These are phyloP conservation scores for Colletotrichum sp. DNA, from an alignment of 2,329 filamentous ascomycete genomes.

Conservation along the genomic window DNA sequence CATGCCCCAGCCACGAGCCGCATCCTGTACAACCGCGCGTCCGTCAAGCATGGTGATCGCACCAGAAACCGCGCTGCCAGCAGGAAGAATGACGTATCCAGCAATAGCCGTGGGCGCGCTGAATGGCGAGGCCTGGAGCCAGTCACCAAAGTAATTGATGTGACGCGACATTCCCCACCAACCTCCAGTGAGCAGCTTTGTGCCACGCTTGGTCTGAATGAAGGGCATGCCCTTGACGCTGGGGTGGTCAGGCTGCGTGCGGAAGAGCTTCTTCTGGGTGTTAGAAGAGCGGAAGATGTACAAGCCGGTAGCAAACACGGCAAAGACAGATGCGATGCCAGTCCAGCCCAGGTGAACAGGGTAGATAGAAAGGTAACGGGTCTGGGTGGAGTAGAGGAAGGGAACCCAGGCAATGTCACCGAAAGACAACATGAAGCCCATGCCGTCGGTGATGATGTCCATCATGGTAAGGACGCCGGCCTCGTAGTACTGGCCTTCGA, in stretches of 20 bases:
- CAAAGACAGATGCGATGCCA: conserved; percentile 61
- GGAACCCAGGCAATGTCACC: conserved; percentile 77
- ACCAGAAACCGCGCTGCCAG: conserved; percentile 29
- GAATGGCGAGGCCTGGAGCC: conserved; percentile 76
- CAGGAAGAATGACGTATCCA: conserved; percentile 62
- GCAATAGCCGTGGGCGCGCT: conserved; percentile 72
- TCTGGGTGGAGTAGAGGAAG: conserved; percentile 72
- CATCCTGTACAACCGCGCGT: conserved; percentile 65
- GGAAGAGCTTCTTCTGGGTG: conserved; percentile 78
- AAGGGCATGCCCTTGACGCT: conserved; percentile 69
- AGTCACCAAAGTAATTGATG: conserved; percentile 79
- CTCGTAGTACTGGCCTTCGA: conserved; percentile 75
- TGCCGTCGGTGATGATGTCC: conserved; percentile 75
- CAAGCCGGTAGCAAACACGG: conserved; percentile 66
- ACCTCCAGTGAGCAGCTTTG: conserved; percentile 68
- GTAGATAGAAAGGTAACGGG: conserved; percentile 72
- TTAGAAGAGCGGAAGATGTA: conserved; percentile 76
- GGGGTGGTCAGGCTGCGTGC: conserved; percentile 71
- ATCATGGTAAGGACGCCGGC: conserved; percentile 75
- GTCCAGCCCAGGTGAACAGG: conserved; percentile 65
- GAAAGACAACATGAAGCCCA: conserved; percentile 78
- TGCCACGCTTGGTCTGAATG: conserved; percentile 70
- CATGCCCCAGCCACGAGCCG: conserved; percentile 76
- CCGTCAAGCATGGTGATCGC: conserved; percentile 54
- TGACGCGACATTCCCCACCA: conserved; percentile 78